Percentiles rank a stretch among this genome's conserved stretches.
phyloP scores from a whole-genome alignment of 345 rosid species.

The Linum trigynum region DNA sequence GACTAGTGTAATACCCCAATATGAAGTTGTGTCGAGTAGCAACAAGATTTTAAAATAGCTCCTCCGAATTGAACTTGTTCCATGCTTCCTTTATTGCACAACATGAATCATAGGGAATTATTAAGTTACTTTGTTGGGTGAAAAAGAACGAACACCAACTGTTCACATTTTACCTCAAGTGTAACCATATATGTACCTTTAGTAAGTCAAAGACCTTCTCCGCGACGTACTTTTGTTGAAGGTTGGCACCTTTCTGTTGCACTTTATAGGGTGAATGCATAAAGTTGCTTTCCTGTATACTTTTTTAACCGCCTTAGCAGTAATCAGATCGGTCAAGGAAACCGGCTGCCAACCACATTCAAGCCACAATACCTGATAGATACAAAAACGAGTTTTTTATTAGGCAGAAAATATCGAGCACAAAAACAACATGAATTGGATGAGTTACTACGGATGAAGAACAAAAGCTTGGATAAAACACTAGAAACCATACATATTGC shows the following conservation, averaged over 20 bases:
- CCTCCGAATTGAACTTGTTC: conserved; percentile 68
- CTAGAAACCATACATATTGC: conserved; percentile 62
- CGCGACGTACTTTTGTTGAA: conserved; percentile 88
- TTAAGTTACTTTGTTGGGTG: not conserved
- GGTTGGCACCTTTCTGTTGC: conserved; percentile 94
- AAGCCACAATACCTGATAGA: conserved; percentile 91
- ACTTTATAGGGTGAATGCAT: conserved; percentile 99
- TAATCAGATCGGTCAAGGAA: conserved; percentile 82
- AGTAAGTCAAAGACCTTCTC: conserved; percentile 98
- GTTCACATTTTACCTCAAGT: not conserved
- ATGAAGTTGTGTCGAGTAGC: too few relatives aligned
- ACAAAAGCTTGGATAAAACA: conserved; percentile 6
- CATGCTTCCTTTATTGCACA: conserved; percentile 57
- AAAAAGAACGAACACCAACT: not conserved
- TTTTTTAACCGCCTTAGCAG: conserved; percentile 73
- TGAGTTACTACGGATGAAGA: conserved; percentile 1
- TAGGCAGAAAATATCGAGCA: not conserved
- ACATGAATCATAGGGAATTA: not conserved
- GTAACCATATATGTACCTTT: conserved; percentile 39
- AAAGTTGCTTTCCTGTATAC: conserved; percentile 81
- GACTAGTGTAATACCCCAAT: too few relatives aligned
- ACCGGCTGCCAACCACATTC: conserved; percentile 97
- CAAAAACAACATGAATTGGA: not conserved
- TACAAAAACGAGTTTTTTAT: conserved; percentile 7
- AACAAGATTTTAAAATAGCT: too few relatives aligned